A percentile compares a stretch with the other conserved stretches of the same genome.
phyloP scores from a whole-genome alignment of 441 rosid genomes.

The Euphorbia corollata region DNA sequence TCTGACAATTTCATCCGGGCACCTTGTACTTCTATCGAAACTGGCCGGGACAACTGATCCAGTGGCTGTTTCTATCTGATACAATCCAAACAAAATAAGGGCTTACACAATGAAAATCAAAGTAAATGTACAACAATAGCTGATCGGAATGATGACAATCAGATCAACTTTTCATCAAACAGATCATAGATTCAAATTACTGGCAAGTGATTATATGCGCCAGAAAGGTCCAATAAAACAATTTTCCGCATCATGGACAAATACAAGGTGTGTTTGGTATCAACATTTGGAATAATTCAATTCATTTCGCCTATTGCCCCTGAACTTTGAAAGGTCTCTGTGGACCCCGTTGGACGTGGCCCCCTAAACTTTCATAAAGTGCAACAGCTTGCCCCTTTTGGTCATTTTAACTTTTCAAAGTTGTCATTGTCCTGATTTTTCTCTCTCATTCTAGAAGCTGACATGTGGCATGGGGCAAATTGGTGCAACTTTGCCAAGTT shows the following conservation, averaged over 20 bases:
- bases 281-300: too few relatives aligned
- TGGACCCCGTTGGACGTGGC: too few relatives aligned
- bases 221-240: not conserved
- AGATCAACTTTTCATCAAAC: not conserved
- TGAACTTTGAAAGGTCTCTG: too few relatives aligned
- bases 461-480: too few relatives aligned
- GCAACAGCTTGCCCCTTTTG: too few relatives aligned
- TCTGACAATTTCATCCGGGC: constrained; percentile 78
- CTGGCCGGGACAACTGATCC: constrained; percentile 58
- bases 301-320: too few relatives aligned
- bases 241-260: not conserved
- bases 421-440: too few relatives aligned
- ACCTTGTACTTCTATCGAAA: constrained; percentile 56
- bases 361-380: too few relatives aligned
- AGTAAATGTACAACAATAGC: not conserved
- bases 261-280: too few relatives aligned
- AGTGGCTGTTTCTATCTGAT: constrained; percentile 59
- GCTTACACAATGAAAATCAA: not conserved
- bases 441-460: too few relatives aligned
- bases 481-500: too few relatives aligned
- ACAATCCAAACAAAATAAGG: constrained; percentile 10
- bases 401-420: too few relatives aligned
- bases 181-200: not conserved
- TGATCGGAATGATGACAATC: not conserved
- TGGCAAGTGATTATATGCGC: not conserved